These are phyloP conservation scores for Lasiosphaeria hispida DNA, from an alignment of 495 filamentous ascomycete species.

Conservation along the genomic window DNA sequence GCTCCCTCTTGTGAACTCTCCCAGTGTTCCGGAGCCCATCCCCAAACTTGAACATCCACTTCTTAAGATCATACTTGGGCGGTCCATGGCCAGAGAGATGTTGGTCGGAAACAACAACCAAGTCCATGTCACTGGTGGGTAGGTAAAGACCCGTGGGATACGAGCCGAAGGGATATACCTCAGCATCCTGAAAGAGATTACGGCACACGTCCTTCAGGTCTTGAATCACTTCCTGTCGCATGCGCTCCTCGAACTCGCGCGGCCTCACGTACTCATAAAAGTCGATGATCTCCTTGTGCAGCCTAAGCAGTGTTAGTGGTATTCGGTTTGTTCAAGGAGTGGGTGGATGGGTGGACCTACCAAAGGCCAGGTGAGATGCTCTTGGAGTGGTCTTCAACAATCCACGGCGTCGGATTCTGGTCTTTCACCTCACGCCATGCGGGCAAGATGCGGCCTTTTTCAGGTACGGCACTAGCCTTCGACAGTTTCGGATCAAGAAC, in stretches of 20 bases:
- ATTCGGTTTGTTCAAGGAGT: background rate
- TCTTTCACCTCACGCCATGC: conserved; percentile 54
- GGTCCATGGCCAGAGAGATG: conserved; percentile 42
- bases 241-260: conserved; percentile 66
- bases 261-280: conserved; percentile 84
- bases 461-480: conserved; percentile 40
- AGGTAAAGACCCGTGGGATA: conserved; percentile 88
- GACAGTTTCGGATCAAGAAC: conserved; percentile 44
- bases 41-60: conserved; percentile 45
- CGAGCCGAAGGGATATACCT: conserved; percentile 78
- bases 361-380: conserved; percentile 46
- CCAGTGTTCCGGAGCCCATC: conserved; percentile 46
- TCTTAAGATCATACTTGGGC: conserved; percentile 38
- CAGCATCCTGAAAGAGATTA: conserved; percentile 49
- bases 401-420: conserved; percentile 60
- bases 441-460: conserved; percentile 48
- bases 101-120: conserved; percentile 73
- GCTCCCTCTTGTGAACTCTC: conserved; percentile 49
- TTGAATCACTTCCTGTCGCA: conserved; percentile 68
- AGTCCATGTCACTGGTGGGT: conserved; percentile 88
- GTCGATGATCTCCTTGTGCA: conserved; percentile 85
- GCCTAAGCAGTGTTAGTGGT: conserved; percentile 37
- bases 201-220: conserved; percentile 55
- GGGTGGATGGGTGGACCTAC: conserved; percentile 37
- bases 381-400: conserved; percentile 46